These are phyloP conservation scores for Populus pruinosa DNA, from an alignment of 345 rosid species.

Conservation along the genomic window DNA sequence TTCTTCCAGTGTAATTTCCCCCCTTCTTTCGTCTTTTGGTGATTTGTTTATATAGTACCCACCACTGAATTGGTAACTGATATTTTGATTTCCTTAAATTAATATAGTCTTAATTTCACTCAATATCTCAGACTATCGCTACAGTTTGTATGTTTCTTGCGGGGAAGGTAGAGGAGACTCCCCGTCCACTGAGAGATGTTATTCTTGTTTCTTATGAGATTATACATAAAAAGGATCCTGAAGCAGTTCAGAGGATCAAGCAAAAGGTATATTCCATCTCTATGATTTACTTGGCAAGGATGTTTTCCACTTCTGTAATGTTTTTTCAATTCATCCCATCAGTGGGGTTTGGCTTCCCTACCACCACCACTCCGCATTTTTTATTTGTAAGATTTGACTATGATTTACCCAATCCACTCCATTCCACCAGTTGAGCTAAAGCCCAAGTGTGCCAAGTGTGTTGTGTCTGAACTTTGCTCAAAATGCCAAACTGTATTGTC, in stretches of 20 bases:
- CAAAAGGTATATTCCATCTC: conserved; percentile 62
- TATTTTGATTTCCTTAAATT: no score
- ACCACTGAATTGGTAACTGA: no score
- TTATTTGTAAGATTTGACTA: no score
- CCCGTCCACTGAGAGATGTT: conserved; percentile 89
- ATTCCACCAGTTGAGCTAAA: not conserved
- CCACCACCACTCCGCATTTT: not conserved
- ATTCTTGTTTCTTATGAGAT: conserved; percentile 93
- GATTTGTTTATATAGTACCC: not conserved
- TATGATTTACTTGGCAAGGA: not conserved
- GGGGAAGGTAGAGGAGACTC: conserved; percentile 98
- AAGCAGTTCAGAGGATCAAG: conserved; percentile 77
- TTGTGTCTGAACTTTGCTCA: not conserved
- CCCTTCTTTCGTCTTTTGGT: not conserved
- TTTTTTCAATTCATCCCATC: not conserved
- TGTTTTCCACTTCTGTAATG: not conserved
- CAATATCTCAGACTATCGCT: conserved; percentile 62
- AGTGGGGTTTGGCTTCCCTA: not conserved
- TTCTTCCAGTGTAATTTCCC: not conserved
- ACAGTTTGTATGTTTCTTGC: conserved; percentile 98
- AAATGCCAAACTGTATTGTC: not conserved
- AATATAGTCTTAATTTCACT: not conserved
- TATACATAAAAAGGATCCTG: conserved; percentile 84
- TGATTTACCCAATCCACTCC: not conserved
- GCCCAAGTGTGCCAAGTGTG: not conserved